phyloP scores from a whole-genome alignment of 306 rosid genomes.

The Arachis stenosperma region DNA sequence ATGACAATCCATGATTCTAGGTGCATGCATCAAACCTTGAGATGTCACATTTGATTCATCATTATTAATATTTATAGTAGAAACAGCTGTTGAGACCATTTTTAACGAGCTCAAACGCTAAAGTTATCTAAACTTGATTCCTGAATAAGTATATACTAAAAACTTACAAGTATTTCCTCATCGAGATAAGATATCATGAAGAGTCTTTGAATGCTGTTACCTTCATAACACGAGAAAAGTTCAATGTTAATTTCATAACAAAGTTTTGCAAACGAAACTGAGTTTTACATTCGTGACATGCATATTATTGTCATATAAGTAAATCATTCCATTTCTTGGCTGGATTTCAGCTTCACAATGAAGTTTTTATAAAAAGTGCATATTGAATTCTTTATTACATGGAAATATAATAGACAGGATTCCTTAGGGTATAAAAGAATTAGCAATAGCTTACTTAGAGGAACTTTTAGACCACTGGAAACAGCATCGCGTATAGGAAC shows the following conservation, averaged over 20 bases:
- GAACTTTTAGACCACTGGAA: conserved; percentile 74
- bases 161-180: conserved; percentile 90
- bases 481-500: conserved; percentile 71
- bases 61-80: background rate
- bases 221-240: conserved; percentile 52
- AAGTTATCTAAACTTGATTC: conserved; percentile 25
- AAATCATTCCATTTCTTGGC: background rate
- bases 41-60: conserved; percentile 8
- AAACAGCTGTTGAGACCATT: conserved; percentile 1
- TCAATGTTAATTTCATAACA: conserved; percentile 20
- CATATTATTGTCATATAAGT: background rate
- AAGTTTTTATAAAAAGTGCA: conserved; percentile 22
- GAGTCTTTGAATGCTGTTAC: conserved; percentile 78
- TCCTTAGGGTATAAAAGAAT: conserved; percentile 11
- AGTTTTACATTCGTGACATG: conserved; percentile 4
- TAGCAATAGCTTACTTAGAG: conserved; percentile 64
- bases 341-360: conserved; percentile 19
- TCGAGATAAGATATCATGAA: conserved; percentile 98
- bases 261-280: conserved; percentile 13
- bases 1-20: background rate
- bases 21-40: conserved; percentile 11
- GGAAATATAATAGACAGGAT: too few relatives aligned
- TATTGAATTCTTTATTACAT: background rate
- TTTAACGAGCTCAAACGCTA: conserved; percentile 1
- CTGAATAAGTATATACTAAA: conserved; percentile 10